Evolutionary conservation across 2,329 filamentous ascomycete species (phyloP).

Genomic region (Colletotrichum simmondsii): DNA sequence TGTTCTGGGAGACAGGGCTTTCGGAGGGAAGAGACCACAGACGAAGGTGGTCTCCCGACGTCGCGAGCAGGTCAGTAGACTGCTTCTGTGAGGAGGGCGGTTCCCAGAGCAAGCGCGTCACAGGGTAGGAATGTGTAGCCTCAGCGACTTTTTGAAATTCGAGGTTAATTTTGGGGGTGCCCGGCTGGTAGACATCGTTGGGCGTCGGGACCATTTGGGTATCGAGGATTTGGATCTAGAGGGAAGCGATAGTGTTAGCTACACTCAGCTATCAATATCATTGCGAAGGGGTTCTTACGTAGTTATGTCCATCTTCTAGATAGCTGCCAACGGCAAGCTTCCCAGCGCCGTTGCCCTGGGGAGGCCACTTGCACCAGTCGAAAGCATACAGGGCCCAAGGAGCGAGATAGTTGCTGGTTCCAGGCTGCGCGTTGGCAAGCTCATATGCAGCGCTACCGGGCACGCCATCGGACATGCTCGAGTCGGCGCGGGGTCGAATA

Average conservation of each 20-base stretch:
- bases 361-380: conserved; percentile 99
- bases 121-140: conserved; percentile 97
- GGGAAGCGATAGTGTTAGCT: conserved; percentile 34
- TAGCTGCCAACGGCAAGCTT: conserved; percentile 97
- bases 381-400: conserved; percentile 97
- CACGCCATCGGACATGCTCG: conserved; percentile 78
- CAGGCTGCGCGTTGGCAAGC: conserved; percentile 69
- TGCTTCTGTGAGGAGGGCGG: conserved; percentile 95
- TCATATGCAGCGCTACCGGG: conserved; percentile 74
- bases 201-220: conserved; percentile 80
- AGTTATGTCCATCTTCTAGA: conserved; percentile 97
- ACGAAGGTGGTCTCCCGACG: conserved; percentile 92
- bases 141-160: conserved; percentile 96
- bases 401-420: conserved; percentile 92
- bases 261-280: neutral
- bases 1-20: conserved; percentile 68
- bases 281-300: conserved; percentile 66
- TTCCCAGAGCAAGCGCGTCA: conserved; percentile 95
- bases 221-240: conserved; percentile 95
- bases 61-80: conserved; percentile 93
- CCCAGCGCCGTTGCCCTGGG: conserved; percentile 82
- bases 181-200: conserved; percentile 75
- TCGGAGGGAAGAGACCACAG: conserved; percentile 91
- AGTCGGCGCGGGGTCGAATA: conserved; percentile 88
- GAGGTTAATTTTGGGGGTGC: conserved; percentile 78